phyloP scores from a whole-genome alignment of 2,329 filamentous ascomycete species.

The Colletotrichum sp. region DNA sequence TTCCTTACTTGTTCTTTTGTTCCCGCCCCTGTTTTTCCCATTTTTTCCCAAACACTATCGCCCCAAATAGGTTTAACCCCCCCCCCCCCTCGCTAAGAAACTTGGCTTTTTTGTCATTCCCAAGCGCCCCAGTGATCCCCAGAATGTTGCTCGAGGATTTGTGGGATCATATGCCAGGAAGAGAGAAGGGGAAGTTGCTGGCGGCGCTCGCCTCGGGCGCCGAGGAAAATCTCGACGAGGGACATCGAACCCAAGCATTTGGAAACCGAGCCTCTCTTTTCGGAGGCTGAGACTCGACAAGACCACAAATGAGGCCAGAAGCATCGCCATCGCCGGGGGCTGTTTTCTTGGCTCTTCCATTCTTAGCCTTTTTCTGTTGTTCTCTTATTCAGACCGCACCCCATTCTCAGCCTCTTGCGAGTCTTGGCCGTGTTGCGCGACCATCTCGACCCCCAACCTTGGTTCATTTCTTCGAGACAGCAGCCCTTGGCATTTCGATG shows the following conservation, averaged over 20 bases:
- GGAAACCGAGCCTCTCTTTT: not conserved
- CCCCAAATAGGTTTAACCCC: too few relatives aligned
- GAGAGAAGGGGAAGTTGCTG: not conserved
- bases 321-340: not conserved
- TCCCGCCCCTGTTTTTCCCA: too few relatives aligned
- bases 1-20: too few relatives aligned
- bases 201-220: not conserved
- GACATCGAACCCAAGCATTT: not conserved
- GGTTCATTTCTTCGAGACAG: slow-evolving; percentile 12
- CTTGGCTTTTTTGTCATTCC: slow-evolving; percentile 7
- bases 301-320: not conserved
- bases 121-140: not conserved
- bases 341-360: not conserved
- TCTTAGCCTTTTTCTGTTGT: not conserved
- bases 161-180: not conserved
- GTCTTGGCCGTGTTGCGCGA: slow-evolving; percentile 1
- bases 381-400: not conserved
- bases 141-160: not conserved
- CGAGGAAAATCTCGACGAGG: not conserved
- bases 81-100: slow-evolving; percentile 15
- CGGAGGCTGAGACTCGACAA: not conserved
- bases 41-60: too few relatives aligned
- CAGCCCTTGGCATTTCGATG: slow-evolving; percentile 14
- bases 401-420: not conserved
- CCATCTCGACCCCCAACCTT: not conserved